Evolutionary conservation across 1,284 basidiomycete genomes (phyloP).

Genomic region (Ustilago cynodontis): DNA sequence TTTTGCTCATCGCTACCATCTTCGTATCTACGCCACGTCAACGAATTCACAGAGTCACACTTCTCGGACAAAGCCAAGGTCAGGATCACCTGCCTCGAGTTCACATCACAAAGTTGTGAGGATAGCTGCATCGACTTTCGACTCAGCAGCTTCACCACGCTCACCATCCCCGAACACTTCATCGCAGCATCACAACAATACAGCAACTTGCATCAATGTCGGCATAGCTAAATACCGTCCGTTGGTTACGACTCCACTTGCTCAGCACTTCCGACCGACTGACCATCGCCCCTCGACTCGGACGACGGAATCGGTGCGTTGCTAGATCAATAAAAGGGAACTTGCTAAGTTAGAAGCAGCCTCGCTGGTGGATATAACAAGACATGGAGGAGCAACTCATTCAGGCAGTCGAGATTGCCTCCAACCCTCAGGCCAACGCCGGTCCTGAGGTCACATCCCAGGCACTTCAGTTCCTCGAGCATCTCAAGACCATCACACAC

Average conservation of each 20-base stretch:
- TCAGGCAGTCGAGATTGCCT: slow-evolving; percentile 85
- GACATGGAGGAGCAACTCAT: slow-evolving; percentile 75
- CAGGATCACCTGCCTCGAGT: background rate
- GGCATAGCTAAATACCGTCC: background rate
- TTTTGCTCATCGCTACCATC: too few relatives aligned
- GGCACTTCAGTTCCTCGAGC: slow-evolving; percentile 83
- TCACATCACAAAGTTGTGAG: background rate
- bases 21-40: background rate
- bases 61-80: background rate
- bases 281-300: background rate
- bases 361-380: background rate
- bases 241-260: background rate
- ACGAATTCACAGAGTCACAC: too few relatives aligned
- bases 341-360: background rate
- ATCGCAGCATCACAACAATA: background rate
- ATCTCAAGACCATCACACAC: slow-evolving; percentile 79
- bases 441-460: slow-evolving; percentile 76
- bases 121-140: background rate
- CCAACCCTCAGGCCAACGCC: slow-evolving; percentile 75
- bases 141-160: background rate
- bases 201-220: background rate
- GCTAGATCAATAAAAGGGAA: background rate
- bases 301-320: background rate
- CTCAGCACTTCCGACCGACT: background rate
- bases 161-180: background rate